phyloP scores from a whole-genome alignment of 2,329 filamentous ascomycete genomes.

The Dactylonectria macrodidyma region DNA sequence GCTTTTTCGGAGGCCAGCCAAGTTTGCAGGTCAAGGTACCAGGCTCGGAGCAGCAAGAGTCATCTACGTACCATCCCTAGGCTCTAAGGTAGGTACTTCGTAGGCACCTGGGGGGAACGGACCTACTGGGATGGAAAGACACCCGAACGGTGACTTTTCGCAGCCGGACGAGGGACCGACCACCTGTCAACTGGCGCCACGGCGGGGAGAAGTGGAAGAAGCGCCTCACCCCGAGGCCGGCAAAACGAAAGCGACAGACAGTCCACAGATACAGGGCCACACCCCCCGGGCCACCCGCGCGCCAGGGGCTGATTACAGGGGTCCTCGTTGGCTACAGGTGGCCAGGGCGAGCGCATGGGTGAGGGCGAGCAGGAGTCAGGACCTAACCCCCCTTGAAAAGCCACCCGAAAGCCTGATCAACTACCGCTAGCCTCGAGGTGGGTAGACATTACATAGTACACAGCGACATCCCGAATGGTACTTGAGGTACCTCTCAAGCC shows the following conservation, averaged over 20 bases:
- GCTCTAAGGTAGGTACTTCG: too few relatives aligned
- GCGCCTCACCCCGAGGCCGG: slow-evolving; percentile 41
- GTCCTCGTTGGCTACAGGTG: slow-evolving; percentile 34
- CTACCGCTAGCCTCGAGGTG: slow-evolving; percentile 33
- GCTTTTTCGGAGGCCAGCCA: slow-evolving; percentile 19
- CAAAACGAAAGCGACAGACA: slow-evolving; percentile 33
- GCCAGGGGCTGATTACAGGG: slow-evolving; percentile 31
- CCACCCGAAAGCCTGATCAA: slow-evolving; percentile 36
- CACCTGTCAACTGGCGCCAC: slow-evolving; percentile 48
- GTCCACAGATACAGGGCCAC: slow-evolving; percentile 23
- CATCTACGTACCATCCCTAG: slow-evolving; percentile 25
- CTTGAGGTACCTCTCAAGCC: too few relatives aligned
- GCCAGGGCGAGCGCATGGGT: slow-evolving; percentile 26
- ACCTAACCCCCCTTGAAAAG: not conserved
- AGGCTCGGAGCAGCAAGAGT: not conserved
- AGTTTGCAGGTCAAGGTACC: not conserved
- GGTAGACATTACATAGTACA: slow-evolving; percentile 35
- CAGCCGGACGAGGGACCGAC: slow-evolving; percentile 39
- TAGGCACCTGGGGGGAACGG: too few relatives aligned
- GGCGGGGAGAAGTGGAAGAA: slow-evolving; percentile 45
- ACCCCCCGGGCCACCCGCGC: slow-evolving; percentile 33
- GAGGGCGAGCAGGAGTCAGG: slow-evolving; percentile 13
- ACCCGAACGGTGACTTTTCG: slow-evolving; percentile 16
- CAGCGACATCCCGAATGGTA: not conserved
- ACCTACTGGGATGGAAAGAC: too few relatives aligned